Conservation (phyloP, 768 basidiomycete genomes). For the Phlegmacium glaucopus region DNA sequence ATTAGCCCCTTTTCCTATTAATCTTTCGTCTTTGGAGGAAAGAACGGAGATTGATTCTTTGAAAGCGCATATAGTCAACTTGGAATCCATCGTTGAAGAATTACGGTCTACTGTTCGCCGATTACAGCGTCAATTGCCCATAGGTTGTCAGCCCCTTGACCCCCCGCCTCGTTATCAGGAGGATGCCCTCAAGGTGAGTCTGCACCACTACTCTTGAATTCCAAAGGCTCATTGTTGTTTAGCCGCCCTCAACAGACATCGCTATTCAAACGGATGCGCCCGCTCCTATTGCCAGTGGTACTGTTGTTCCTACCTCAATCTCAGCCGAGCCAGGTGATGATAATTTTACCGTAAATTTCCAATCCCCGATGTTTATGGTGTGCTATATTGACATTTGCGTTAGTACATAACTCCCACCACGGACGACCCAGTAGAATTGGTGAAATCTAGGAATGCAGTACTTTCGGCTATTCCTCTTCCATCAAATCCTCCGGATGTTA, state of each 20-base stretch:
- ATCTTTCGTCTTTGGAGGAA: slow-evolving; percentile 1
- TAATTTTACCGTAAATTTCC: no score
- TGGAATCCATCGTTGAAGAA: slow-evolving; percentile 37
- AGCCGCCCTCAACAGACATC: no score
- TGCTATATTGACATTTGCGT: background rate
- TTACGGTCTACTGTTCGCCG: slow-evolving; percentile 33
- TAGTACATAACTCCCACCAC: slow-evolving; percentile 24
- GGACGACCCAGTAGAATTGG: slow-evolving; percentile 40
- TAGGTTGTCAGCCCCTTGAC: slow-evolving; percentile 21
- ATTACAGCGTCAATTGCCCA: slow-evolving; percentile 23
- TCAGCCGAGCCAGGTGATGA: no score
- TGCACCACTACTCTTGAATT: background rate
- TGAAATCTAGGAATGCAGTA: slow-evolving; percentile 51
- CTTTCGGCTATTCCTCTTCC: slow-evolving; percentile 65
- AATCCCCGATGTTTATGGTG: background rate
- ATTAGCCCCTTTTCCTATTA: slow-evolving; percentile 1
- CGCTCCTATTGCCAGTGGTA: no score
- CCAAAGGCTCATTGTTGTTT: background rate
- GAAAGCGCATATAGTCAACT: slow-evolving; percentile 34
- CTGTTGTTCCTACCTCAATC: no score
- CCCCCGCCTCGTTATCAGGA: slow-evolving; percentile 40
- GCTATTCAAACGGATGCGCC: no score
- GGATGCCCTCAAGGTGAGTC: slow-evolving; percentile 25
- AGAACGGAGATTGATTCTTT: slow-evolving; percentile 22
- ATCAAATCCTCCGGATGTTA: slow-evolving; percentile 57